Conservation (phyloP, 768 basidiomycete species). For the Candolleomyces eurysporus region DNA sequence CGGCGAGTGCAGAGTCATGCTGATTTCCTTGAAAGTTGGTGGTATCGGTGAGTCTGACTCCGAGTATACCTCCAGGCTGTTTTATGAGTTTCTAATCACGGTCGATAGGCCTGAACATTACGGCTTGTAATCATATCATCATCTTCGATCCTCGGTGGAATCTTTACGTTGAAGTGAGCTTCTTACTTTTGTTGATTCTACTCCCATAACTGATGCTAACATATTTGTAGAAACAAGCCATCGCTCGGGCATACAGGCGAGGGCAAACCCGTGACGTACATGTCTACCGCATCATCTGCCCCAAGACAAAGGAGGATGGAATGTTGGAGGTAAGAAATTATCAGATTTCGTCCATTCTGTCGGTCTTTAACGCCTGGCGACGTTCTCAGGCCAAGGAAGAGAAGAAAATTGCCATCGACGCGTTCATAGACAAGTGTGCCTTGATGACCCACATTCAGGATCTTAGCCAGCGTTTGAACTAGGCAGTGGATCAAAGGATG, state of each 20-base stretch:
- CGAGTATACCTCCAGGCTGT: no score
- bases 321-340: neutral
- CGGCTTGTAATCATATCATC: constrained; percentile 3
- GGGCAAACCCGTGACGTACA: neutral
- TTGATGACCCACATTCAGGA: no score
- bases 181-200: no score
- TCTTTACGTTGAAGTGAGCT: constrained; percentile 6
- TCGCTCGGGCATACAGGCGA: neutral
- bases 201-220: no score
- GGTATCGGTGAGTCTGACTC: neutral
- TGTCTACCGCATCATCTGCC: neutral
- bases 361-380: neutral
- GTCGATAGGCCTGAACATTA: constrained; percentile 4
- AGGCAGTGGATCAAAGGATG: no score
- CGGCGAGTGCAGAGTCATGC: neutral
- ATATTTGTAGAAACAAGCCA: neutral
- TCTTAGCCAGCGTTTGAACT: no score
- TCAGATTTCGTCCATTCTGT: neutral
- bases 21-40: constrained; percentile 9
- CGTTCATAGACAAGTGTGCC: neutral
- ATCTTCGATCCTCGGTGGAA: constrained; percentile 12
- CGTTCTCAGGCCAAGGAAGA: neutral
- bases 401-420: neutral
- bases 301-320: neutral
- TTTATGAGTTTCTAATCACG: no score